phyloP scores from a whole-genome alignment of 768 basidiomycete species.

The Russula sp. region DNA sequence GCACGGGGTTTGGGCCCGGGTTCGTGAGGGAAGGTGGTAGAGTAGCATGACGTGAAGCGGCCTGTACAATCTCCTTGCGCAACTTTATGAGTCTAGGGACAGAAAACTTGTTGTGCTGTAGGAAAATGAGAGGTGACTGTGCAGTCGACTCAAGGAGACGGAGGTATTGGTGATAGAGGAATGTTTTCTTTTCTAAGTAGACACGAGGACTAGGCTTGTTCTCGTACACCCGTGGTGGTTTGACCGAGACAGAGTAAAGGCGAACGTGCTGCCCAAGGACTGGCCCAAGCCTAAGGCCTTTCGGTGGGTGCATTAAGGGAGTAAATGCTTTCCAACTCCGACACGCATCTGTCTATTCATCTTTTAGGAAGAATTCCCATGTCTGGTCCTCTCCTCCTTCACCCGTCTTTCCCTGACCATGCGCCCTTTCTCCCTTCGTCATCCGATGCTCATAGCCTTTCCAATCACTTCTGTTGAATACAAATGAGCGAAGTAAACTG shows the following conservation, averaged over 20 bases:
- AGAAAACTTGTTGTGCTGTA: conserved; percentile 71
- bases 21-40: conserved; percentile 32
- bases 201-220: conserved; percentile 55
- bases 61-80: conserved; percentile 57
- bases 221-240: conserved; percentile 44
- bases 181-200: conserved; percentile 74
- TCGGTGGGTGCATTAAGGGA: conserved; percentile 5
- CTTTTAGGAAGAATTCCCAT: conserved; percentile 73
- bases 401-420: conserved; percentile 59
- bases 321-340: conserved; percentile 3
- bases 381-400: conserved; percentile 76
- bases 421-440: conserved; percentile 80
- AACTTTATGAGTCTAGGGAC: conserved; percentile 62
- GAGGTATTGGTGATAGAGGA: conserved; percentile 75
- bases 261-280: conserved; percentile 10
- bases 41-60: conserved; percentile 35
- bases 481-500: conserved; percentile 69
- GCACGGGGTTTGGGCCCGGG: conserved; percentile 28
- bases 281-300: background rate
- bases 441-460: conserved; percentile 89
- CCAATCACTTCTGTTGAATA: conserved; percentile 64
- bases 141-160: conserved; percentile 56
- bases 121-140: conserved; percentile 64
- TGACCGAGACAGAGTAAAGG: conserved; percentile 42
- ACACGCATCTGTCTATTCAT: conserved; percentile 7